A percentile compares a stretch with the other conserved stretches of the same genome.
Conservation (phyloP, 805 yeast species). For the Lipomyces sp. region DNA sequence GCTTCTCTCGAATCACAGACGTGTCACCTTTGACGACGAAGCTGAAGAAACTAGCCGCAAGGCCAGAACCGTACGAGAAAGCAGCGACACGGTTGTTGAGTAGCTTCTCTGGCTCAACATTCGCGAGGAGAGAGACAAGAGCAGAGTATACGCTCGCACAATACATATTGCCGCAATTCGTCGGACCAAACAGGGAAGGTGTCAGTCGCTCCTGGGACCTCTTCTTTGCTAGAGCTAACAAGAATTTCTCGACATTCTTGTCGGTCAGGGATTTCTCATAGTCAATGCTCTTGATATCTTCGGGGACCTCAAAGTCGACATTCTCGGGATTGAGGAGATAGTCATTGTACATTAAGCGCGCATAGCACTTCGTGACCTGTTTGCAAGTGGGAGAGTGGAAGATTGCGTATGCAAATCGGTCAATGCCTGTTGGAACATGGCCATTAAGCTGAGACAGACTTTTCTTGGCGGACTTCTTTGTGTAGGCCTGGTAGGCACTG, state of each 20-base stretch:
- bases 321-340: slow-evolving; percentile 69
- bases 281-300: slow-evolving; percentile 60
- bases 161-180: slow-evolving; percentile 98
- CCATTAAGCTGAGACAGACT: slow-evolving; percentile 52
- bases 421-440: slow-evolving; percentile 59
- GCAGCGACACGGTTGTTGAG: slow-evolving; percentile 86
- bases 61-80: slow-evolving; percentile 98
- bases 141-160: slow-evolving; percentile 92
- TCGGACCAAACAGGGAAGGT: slow-evolving; percentile 84
- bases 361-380: slow-evolving; percentile 89
- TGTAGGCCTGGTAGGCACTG: slow-evolving; percentile 79
- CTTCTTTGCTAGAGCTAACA: slow-evolving; percentile 76
- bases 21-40: slow-evolving; percentile 82
- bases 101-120: slow-evolving; percentile 72
- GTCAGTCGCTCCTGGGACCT: slow-evolving; percentile 68
- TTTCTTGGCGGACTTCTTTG: slow-evolving; percentile 67
- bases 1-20: slow-evolving; percentile 61
- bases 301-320: slow-evolving; percentile 49
- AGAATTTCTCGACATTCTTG: slow-evolving; percentile 81
- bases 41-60: slow-evolving; percentile 88
- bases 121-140: slow-evolving; percentile 77
- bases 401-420: slow-evolving; percentile 85
- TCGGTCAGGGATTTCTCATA: slow-evolving; percentile 82
- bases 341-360: slow-evolving; percentile 89
- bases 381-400: slow-evolving; percentile 99